These are phyloP conservation scores for Candida albicans DNA, from an alignment of 1,139 yeast genomes.

Conservation along the genomic window DNA sequence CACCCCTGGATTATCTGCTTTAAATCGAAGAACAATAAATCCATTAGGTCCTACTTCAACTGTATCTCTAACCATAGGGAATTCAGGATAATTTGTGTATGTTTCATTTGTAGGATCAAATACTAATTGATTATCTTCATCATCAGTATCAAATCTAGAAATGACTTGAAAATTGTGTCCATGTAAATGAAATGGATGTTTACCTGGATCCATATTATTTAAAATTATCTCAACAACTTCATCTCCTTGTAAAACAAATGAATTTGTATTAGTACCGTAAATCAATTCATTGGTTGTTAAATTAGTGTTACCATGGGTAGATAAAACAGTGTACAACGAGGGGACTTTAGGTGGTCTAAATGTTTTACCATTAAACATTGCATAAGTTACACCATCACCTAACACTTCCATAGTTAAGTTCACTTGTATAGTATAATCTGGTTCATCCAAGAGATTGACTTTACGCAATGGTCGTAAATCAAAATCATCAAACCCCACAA, in stretches of 20 bases:
- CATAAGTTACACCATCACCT: slow-evolving; percentile 81
- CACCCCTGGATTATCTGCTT: slow-evolving; percentile 61
- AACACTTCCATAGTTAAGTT: slow-evolving; percentile 78
- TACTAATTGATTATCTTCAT: slow-evolving; percentile 36
- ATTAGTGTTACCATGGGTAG: slow-evolving; percentile 39
- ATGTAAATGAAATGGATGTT: slow-evolving; percentile 87
- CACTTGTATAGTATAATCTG: slow-evolving; percentile 65
- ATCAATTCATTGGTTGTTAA: slow-evolving; percentile 43
- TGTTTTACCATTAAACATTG: slow-evolving; percentile 84
- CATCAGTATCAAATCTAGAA: slow-evolving; percentile 35
- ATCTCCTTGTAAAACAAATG: slow-evolving; percentile 68
- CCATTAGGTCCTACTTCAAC: slow-evolving; percentile 66
- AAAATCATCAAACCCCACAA: slow-evolving; percentile 64
- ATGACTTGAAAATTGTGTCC: slow-evolving; percentile 74
- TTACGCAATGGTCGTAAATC: slow-evolving; percentile 57
- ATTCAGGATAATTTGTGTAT: slow-evolving; percentile 33
- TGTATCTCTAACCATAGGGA: slow-evolving; percentile 73
- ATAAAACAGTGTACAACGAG: slow-evolving; percentile 68
- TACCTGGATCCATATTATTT: slow-evolving; percentile 73
- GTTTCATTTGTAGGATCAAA: slow-evolving; percentile 40
- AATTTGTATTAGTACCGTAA: slow-evolving; percentile 76
- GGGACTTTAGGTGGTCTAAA: slow-evolving; percentile 82
- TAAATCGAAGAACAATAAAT: slow-evolving; percentile 58
- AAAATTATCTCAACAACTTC: slow-evolving; percentile 67
- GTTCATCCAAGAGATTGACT: slow-evolving; percentile 54